A percentile compares a stretch with the other conserved stretches of the same genome.
Conservation (phyloP, 495 filamentous ascomycete genomes). For the Schizothecium vesticola region DNA sequence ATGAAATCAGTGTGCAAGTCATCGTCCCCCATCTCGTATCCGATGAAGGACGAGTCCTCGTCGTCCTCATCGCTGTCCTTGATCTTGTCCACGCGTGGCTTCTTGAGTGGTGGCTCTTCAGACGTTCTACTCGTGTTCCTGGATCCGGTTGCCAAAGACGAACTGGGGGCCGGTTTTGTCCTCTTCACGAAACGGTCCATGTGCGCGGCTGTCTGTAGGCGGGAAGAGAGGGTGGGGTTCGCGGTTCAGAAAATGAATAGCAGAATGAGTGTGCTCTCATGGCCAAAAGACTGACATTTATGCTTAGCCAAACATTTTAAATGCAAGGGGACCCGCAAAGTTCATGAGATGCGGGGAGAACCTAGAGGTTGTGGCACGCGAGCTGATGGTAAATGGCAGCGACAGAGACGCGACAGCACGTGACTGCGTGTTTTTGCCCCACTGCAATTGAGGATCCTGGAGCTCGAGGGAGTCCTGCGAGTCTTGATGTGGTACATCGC, state of each 20-base stretch:
- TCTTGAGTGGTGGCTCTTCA: conserved; percentile 32
- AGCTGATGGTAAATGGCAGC: background rate
- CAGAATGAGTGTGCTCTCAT: background rate
- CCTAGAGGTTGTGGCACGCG: background rate
- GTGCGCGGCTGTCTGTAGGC: background rate
- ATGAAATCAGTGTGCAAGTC: background rate
- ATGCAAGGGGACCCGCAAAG: background rate
- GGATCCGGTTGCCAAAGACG: conserved; percentile 2
- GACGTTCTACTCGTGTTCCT: conserved; percentile 7
- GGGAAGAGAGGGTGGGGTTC: background rate
- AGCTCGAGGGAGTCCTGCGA: background rate
- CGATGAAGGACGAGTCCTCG: conserved; percentile 4
- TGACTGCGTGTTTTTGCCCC: conserved; percentile 21
- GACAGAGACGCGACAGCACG: conserved; percentile 20
- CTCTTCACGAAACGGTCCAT: conserved; percentile 32
- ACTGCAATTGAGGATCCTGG: background rate
- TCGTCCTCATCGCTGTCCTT: conserved; percentile 25
- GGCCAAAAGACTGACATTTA: background rate
- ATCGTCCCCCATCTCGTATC: conserved; percentile 1
- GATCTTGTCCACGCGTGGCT: conserved; percentile 25
- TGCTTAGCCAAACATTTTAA: background rate
- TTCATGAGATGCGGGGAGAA: background rate
- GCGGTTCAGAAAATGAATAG: background rate
- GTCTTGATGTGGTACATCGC: background rate
- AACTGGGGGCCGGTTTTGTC: conserved; percentile 5